Evolutionary conservation across 2,329 filamentous ascomycete genomes (phyloP), one percentile per base, ranked within the genome.

Genomic region (Huntiella decipiens): DNA sequence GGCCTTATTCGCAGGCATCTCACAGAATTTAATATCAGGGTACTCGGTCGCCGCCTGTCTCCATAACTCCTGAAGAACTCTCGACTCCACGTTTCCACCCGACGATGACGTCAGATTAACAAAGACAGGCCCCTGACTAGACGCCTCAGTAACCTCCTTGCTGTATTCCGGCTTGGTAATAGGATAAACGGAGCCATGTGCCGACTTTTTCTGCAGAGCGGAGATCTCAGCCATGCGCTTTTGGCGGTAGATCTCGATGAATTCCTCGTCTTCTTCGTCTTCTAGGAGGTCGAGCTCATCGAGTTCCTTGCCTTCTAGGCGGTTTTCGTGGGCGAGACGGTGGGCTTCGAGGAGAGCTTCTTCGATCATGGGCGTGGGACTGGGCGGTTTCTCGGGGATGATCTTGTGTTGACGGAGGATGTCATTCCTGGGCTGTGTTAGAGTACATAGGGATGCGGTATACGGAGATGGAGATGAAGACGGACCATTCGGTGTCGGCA

Each of bases 351-450:
- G 62, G 40, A 98, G 74, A 3, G 91, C 91, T 67, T 96, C 88
- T 64, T 98, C 82, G 56, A 98, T 95, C 66, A 94, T 79, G 5
- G 87, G 86, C 2, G 91, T 95, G 2, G 91, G 91, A 39, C 88
- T 94, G 3, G 87, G 86, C 0, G 88, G 86, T 60, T 94, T 96
- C 60, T 96, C 87, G n/a, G 91, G 91, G 51, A 98, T 96, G 53
- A 98, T 71, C 53, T 86, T 85, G 67, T 98, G 86, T 62, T 93
- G 92, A 55, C 91, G 83, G 48, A 98, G 77, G 57, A 98, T 98
- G 55, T 98, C 91, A 61, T 98, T 98, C 87, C 87, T 95, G 54
- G 10, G 28, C n/a, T 11, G 12, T 13, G 15, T 16, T 10, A 33
- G 7, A 16, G 17, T 17, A 43, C 28, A 7, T 34, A 43, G 3